Conservation (phyloP, 2,329 filamentous ascomycete species). For the Diaporthe citrichinensis region DNA sequence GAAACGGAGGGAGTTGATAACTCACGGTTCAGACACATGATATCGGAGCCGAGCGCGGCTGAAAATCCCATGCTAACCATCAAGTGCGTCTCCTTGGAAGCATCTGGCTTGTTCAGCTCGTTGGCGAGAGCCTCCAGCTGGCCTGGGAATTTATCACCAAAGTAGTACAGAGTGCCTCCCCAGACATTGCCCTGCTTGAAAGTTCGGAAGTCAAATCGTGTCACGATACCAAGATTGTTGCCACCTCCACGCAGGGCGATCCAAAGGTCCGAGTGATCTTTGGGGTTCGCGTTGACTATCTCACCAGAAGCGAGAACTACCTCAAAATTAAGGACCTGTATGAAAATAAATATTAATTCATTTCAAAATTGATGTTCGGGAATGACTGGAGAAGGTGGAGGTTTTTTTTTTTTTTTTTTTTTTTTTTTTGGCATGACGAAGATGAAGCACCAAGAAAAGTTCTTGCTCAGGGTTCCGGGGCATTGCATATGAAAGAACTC, state of each 20-base stretch:
- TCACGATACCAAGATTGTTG: slow-evolving; percentile 51
- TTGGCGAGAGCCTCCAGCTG: slow-evolving; percentile 41
- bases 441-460: neutral
- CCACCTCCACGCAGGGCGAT: slow-evolving; percentile 48
- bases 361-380: neutral
- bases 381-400: neutral
- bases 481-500: neutral
- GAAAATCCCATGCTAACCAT: slow-evolving; percentile 5
- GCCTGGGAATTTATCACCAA: slow-evolving; percentile 38
- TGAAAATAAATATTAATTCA: neutral
- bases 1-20: neutral
- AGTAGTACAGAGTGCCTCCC: slow-evolving; percentile 49
- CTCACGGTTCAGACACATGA: neutral
- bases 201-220: slow-evolving; percentile 45
- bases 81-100: slow-evolving; percentile 4
- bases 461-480: neutral
- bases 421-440: neutral
- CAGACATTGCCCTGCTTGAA: slow-evolving; percentile 47
- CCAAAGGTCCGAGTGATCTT: slow-evolving; percentile 48
- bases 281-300: slow-evolving; percentile 53
- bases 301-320: slow-evolving; percentile 57
- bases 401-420: too few species aligned
- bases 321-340: slow-evolving; percentile 52
- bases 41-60: neutral
- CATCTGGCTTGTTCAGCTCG: slow-evolving; percentile 30